These are phyloP conservation scores for Eragrostis curvula DNA, from an alignment of 176 grass and related monocot species.

Conservation along the genomic window DNA sequence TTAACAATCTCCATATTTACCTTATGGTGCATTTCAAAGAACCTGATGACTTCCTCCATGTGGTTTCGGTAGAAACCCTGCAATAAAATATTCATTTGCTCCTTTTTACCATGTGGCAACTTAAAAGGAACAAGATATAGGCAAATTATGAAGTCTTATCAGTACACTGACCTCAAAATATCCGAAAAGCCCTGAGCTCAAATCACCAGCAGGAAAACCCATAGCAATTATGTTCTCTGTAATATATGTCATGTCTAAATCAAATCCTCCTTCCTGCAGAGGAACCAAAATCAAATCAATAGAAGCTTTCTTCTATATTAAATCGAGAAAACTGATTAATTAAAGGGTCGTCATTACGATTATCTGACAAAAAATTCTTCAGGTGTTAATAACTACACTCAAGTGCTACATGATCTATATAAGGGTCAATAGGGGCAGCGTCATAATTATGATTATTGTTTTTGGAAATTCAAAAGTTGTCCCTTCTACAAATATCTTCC, in stretches of 20 bases:
- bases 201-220: conserved; percentile 98
- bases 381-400: conserved; percentile 4
- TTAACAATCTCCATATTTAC: conserved; percentile 53
- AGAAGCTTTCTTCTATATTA: conserved; percentile 4
- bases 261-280: conserved; percentile 98
- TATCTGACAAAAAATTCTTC: conserved; percentile 16
- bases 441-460: not conserved
- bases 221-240: conserved; percentile 99
- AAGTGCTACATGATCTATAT: not conserved
- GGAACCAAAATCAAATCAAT: conserved; percentile 36
- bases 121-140: conserved; percentile 6
- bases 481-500: not conserved
- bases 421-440: not conserved
- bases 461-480: not conserved
- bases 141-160: conserved; percentile 13
- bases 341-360: conserved; percentile 8
- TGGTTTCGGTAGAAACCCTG: conserved; percentile 99
- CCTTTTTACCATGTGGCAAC: conserved; percentile 11
- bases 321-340: conserved; percentile 14
- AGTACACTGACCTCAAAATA: conserved; percentile 89
- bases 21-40: conserved; percentile 99
- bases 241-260: conserved; percentile 99
- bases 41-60: conserved; percentile 99
- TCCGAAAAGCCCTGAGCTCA: conserved; percentile 98
- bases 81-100: conserved; percentile 35